Evolutionary conservation across 1,284 basidiomycete genomes (phyloP).

Genomic region (Pseudozyma thailandica): DNA sequence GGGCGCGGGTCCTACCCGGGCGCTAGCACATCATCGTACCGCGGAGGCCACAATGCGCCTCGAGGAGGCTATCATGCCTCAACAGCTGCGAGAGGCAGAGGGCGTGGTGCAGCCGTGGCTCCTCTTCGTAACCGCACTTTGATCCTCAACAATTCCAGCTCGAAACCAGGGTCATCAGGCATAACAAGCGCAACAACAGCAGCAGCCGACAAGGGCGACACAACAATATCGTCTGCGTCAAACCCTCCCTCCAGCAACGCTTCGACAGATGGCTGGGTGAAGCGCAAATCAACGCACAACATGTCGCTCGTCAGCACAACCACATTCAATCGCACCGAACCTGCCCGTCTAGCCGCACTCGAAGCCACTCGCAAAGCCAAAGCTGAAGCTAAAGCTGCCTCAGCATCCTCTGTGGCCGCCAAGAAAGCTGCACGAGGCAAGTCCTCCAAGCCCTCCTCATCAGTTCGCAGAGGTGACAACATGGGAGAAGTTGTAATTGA

Average conservation of each 20-base stretch:
- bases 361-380: constrained; percentile 51
- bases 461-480: constrained; percentile 56
- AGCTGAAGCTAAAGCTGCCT: constrained; percentile 19
- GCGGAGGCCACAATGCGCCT: constrained; percentile 6
- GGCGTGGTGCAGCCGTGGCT: constrained; percentile 16
- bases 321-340: constrained; percentile 57
- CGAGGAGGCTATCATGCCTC: constrained; percentile 19
- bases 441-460: constrained; percentile 15
- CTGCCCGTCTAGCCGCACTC: constrained; percentile 55
- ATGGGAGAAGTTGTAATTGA: constrained; percentile 70
- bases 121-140: constrained; percentile 47
- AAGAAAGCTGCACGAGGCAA: constrained; percentile 5
- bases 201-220: neutral
- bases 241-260: neutral
- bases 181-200: neutral
- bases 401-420: constrained; percentile 5
- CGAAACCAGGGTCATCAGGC: neutral
- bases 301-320: constrained; percentile 60
- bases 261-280: constrained; percentile 55
- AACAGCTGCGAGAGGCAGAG: constrained; percentile 22
- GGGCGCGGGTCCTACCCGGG: constrained; percentile 16
- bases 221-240: neutral
- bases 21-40: constrained; percentile 14
- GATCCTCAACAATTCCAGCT: constrained; percentile 37
- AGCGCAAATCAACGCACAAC: constrained; percentile 57